A percentile compares a stretch with the other conserved stretches of the same genome.
Evolutionary conservation across 306 rosid genomes (phyloP).

Genomic region (Elaeagnus macrophylla): DNA sequence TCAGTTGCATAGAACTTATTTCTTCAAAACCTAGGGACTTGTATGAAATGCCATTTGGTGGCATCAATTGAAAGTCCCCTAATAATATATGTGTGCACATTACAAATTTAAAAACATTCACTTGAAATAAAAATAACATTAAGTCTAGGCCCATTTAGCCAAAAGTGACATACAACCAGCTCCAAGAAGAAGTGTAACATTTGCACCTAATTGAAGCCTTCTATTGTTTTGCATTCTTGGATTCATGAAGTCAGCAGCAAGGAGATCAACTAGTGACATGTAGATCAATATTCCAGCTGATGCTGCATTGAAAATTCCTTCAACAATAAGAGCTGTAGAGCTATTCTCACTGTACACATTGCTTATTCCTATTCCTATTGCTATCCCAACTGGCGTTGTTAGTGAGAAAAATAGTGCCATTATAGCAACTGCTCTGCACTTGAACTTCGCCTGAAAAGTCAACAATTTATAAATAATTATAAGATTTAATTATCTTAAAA

Average conservation of each 20-base stretch:
- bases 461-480: not conserved
- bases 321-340: slow-evolving; percentile 36
- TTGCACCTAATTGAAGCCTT: slow-evolving; percentile 21
- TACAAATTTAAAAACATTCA: no score
- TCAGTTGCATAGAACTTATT: no score
- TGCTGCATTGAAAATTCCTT: slow-evolving; percentile 47
- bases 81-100: no score
- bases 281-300: slow-evolving; percentile 55
- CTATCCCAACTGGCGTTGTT: slow-evolving; percentile 52
- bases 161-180: slow-evolving; percentile 31
- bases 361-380: slow-evolving; percentile 38
- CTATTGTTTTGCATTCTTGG: slow-evolving; percentile 22
- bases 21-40: no score
- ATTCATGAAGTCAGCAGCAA: slow-evolving; percentile 33
- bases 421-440: slow-evolving; percentile 4
- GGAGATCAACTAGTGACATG: slow-evolving; percentile 48
- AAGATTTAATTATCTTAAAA: no score
- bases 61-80: no score
- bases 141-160: slow-evolving; percentile 28
- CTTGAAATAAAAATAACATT: no score
- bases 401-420: slow-evolving; percentile 51
- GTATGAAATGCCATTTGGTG: no score
- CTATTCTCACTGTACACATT: slow-evolving; percentile 34
- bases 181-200: slow-evolving; percentile 17
- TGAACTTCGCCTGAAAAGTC: slow-evolving; percentile 35